These are phyloP conservation scores for Ensete glaucum DNA, from an alignment of 176 grass and related monocot genomes.

Conservation along the genomic window DNA sequence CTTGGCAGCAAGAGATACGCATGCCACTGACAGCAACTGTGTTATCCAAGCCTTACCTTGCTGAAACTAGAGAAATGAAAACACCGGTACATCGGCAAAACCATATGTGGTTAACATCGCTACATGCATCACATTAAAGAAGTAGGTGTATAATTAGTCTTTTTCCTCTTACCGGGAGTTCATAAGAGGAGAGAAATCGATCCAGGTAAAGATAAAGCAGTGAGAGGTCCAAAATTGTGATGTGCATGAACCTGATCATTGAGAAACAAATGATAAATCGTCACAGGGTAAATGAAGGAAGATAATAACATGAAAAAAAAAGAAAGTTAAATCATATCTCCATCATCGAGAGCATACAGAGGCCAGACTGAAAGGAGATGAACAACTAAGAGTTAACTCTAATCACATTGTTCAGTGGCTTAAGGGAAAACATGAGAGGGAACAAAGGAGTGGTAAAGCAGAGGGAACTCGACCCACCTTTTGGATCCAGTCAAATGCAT, in stretches of 20 bases:
- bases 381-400: not conserved
- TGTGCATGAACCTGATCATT: constrained; percentile 64
- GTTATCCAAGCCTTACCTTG: constrained; percentile 33
- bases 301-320: not conserved
- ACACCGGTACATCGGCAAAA: not conserved
- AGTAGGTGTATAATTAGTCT: too few species aligned
- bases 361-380: not conserved
- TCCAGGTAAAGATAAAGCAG: constrained; percentile 72
- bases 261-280: constrained; percentile 1
- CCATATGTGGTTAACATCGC: not conserved
- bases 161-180: constrained; percentile 46
- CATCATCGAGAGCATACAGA: not conserved
- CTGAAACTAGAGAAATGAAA: not conserved
- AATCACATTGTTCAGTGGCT: not conserved
- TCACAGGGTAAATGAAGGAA: not conserved
- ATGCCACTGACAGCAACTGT: constrained; percentile 61
- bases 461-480: not conserved
- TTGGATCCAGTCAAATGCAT: constrained; percentile 11
- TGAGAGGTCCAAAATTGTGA: constrained; percentile 73
- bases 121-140: not conserved
- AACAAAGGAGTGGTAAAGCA: not conserved
- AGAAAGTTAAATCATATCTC: not conserved
- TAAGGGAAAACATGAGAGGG: not conserved
- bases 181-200: constrained; percentile 57
- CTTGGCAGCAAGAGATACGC: constrained; percentile 66